Evolutionary conservation across 2,329 filamentous ascomycete genomes (phyloP), one percentile per base, ranked within the genome.

Genomic region (Ophidiomyces ophidiicola): DNA sequence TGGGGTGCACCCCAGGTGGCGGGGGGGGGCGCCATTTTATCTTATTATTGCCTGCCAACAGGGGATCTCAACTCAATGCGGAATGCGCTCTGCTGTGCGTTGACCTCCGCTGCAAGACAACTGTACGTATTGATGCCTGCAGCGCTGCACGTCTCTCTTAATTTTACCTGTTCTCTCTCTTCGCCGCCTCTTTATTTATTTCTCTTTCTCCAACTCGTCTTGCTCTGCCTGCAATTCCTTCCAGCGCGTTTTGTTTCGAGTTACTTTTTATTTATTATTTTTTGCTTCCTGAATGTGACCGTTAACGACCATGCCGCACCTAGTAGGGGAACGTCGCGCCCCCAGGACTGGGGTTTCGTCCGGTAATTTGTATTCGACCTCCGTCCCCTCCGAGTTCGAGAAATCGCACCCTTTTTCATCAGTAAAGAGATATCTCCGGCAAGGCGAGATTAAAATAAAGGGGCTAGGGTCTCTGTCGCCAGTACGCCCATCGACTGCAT

Each of bases 371-470:
- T 31, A 31, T 18, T 24, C 38, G 17, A 24, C n/a, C 20, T 40
- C 32, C 26, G 6, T 29, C 2, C 35, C 19, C 25, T 34, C 34
- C 26, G 32, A 42, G 28, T 18, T 33, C 34, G 15, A 40, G 40
- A 36, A 30, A 20, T 44, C 43, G 18, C 45, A 42, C 23, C 42
- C 44, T 5, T 43, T 48, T 31, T 21, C 46, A 5, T 45, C 45
- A 15, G 42, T 47, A 31, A 48, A 32, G n/a, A 41, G 42, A 32
- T 47, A 47, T 40, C 40, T 48, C 31, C 43, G 40, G n/a, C 46
- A 23, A 32, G 24, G 29, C 32, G 40, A 32, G 14, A 23, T 14
- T 17, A 42, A 20, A n/a, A 20, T n/a, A 20, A 37, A 42, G 15
- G 21, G 15, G n/a, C 3, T 17, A 14, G 33, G 23, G 15, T 10